Conservation (phyloP, 306 rosid genomes). For the Corylus americana region DNA sequence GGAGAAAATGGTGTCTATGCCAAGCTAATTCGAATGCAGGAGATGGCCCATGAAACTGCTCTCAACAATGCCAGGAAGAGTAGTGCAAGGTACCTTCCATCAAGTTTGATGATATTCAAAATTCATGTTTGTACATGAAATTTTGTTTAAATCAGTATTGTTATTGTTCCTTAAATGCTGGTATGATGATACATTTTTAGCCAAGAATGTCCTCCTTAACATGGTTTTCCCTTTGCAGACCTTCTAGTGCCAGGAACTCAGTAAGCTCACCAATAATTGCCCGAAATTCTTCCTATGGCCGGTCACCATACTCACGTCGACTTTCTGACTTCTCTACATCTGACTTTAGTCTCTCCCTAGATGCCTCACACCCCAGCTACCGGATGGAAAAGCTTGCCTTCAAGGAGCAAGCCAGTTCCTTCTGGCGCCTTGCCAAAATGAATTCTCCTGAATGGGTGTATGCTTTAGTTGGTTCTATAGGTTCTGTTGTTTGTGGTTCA, state of each 20-base stretch:
- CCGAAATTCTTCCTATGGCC: constrained; percentile 94
- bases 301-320: constrained; percentile 95
- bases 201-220: constrained; percentile 13
- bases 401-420: constrained; percentile 95
- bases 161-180: constrained; percentile 7
- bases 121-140: background rate
- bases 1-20: constrained; percentile 95
- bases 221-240: constrained; percentile 54
- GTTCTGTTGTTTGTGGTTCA: constrained; percentile 92
- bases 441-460: constrained; percentile 97
- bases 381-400: constrained; percentile 85
- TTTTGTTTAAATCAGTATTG: background rate
- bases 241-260: constrained; percentile 98
- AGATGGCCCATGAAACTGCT: constrained; percentile 87
- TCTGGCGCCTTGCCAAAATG: constrained; percentile 98
- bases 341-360: constrained; percentile 84
- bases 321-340: constrained; percentile 97
- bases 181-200: background rate
- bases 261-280: constrained; percentile 98
- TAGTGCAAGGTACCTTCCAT: constrained; percentile 76
- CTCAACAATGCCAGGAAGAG: constrained; percentile 93
- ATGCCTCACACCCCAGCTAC: constrained; percentile 78
- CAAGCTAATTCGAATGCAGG: constrained; percentile 92
- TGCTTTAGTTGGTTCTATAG: constrained; percentile 85
- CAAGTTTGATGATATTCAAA: constrained; percentile 13